Evolutionary conservation across 805 yeast genomes (phyloP), one percentile per base, ranked within the genome.

Genomic region (Myxozyma nipponensis): DNA sequence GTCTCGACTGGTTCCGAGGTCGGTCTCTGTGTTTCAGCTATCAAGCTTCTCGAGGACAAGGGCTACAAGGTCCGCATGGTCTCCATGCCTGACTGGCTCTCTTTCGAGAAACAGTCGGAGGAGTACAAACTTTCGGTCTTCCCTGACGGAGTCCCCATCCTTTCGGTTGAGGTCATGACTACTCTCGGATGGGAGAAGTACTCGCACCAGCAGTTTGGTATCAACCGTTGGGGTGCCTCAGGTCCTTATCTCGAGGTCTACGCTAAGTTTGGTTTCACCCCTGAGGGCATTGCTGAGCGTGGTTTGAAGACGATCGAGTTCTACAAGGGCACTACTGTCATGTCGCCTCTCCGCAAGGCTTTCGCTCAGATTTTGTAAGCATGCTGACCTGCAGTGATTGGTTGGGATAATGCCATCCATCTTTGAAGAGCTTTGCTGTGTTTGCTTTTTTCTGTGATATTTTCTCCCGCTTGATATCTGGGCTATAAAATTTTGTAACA

Each of bases 1-100:
- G 86, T 84, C 54, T 77, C 96, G 40, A 86, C 97, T 45, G 98
- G 98, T 73, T 91, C 98, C 48, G 98, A 93, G 78, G 93, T 93
- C 58, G 73, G 81, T 52, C 69, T 91, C 58, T 77, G 88, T 53
- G 83, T 89, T 60, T 95, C 83, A 32, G 89, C 95, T 59, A 83
- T 89, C 63, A 82, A 86, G 78, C 68, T 74, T 48, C 81, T 93
- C 63, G 78, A 73, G 50, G 67, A 75, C 59, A 69, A 77, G 62
- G 95, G 95, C 60, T 63, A 81, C 69, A 78, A 81, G 69, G 87
- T 88, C 47, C 75, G 84, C 62, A 85, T 93, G 60, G 97, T 93
- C 47, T 90, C 97, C 26, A 63, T 93, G 61, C 98, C 98, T 68
- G 97, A 89, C 76, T 84, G 86, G 82, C 75, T 72, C 73, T 85